Evolutionary conservation across 495 filamentous ascomycete species (phyloP).

Genomic region (Rostrohypoxylon terebratum): DNA sequence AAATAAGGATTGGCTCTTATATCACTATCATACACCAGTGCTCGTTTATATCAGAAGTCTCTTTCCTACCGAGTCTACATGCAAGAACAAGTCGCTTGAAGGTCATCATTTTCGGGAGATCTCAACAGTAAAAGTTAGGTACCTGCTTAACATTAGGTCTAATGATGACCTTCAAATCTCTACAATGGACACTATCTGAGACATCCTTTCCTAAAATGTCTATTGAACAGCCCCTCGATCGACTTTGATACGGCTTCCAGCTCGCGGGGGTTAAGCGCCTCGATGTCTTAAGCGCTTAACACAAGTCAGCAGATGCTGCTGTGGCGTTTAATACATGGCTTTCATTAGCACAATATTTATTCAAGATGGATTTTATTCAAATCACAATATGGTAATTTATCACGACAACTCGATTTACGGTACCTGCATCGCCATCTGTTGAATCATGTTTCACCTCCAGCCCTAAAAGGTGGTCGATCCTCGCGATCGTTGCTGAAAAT

Average conservation of each 20-base stretch:
- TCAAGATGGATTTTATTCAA: not conserved
- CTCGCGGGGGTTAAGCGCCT: not conserved
- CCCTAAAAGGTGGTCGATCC: not conserved
- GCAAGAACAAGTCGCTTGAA: no score
- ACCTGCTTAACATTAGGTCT: no score
- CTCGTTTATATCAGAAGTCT: no score
- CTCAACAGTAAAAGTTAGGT: no score
- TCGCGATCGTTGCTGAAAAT: not conserved
- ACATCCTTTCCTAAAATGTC: not conserved
- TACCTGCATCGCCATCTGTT: not conserved
- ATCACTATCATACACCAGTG: no score
- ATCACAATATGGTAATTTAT: not conserved
- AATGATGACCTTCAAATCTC: no score
- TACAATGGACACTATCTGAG: not conserved
- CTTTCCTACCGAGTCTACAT: no score
- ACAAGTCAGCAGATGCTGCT: constrained; percentile 5
- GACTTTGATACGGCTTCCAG: not conserved
- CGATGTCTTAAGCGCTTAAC: constrained; percentile 12
- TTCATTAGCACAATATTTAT: constrained; percentile 12
- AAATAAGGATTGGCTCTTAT: no score
- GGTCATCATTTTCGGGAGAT: no score
- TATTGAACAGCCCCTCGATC: not conserved
- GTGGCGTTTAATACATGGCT: not conserved
- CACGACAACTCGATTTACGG: not conserved
- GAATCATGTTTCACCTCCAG: not conserved